phyloP scores from a whole-genome alignment of 352 stramenopile genomes.

The Phytophthora sansomeana region DNA sequence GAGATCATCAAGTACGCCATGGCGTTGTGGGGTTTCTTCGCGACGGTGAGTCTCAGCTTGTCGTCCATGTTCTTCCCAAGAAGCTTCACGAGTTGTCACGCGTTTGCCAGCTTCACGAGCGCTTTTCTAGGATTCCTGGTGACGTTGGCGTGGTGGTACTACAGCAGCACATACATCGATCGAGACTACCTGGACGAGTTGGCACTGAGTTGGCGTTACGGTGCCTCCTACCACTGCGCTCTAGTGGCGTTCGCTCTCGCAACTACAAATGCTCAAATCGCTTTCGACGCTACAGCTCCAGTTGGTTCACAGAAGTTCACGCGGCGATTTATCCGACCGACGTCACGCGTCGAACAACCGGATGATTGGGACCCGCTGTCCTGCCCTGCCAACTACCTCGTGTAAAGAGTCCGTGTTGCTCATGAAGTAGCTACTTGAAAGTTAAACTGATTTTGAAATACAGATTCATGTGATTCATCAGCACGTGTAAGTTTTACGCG shows the following conservation, averaged over 20 bases:
- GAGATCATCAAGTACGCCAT: slow-evolving; percentile 61
- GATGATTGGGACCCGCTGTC: slow-evolving; percentile 51
- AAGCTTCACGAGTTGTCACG: slow-evolving; percentile 18
- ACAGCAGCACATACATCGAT: slow-evolving; percentile 61
- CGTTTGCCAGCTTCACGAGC: slow-evolving; percentile 49
- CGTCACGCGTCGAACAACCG: slow-evolving; percentile 17
- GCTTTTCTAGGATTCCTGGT: slow-evolving; percentile 47
- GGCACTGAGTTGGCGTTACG: slow-evolving; percentile 46
- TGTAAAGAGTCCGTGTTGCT: slow-evolving; percentile 22
- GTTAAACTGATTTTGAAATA: no score
- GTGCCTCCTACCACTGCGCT: slow-evolving; percentile 51
- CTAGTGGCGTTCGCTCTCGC: slow-evolving; percentile 40
- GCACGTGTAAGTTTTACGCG: no score
- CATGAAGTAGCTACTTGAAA: no score
- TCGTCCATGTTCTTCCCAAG: slow-evolving; percentile 27
- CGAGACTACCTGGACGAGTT: slow-evolving; percentile 42
- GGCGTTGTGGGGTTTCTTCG: slow-evolving; percentile 50
- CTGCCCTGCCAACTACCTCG: slow-evolving; percentile 65
- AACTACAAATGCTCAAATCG: slow-evolving; percentile 35
- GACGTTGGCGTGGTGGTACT: slow-evolving; percentile 62
- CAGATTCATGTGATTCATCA: no score
- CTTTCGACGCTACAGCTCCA: slow-evolving; percentile 20
- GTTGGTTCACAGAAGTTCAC: slow-evolving; percentile 34
- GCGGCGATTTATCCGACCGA: slow-evolving; percentile 27
- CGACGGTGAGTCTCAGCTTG: slow-evolving; percentile 27